A percentile compares a stretch with the other conserved stretches of the same genome.
phyloP scores from a whole-genome alignment of 2,329 filamentous ascomycete genomes.

The Ophiostoma piceae region DNA sequence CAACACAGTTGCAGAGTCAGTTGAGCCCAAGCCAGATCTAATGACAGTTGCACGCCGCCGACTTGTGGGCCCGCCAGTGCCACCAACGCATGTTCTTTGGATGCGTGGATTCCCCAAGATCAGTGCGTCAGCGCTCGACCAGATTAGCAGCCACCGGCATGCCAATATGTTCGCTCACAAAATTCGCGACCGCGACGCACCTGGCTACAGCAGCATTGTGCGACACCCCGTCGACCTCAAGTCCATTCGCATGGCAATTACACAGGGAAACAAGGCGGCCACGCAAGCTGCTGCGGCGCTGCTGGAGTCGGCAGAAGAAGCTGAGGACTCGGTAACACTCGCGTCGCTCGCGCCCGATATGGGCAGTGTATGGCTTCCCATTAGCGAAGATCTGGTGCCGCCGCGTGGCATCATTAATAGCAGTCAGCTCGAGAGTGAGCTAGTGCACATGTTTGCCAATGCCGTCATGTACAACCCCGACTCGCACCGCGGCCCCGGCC shows the following conservation, averaged over 20 bases:
- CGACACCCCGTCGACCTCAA: conserved; percentile 72
- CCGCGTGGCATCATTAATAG: conserved; percentile 91
- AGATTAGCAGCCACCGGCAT: conserved; percentile 69
- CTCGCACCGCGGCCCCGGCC: conserved; percentile 63
- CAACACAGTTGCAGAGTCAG: not conserved
- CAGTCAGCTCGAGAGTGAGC: conserved; percentile 82
- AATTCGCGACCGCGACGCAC: conserved; percentile 68
- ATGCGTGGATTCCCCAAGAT: conserved; percentile 71
- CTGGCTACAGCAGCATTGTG: conserved; percentile 69
- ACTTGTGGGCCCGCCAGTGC: conserved; percentile 40
- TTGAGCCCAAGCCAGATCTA: conserved; percentile 15
- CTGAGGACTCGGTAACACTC: not conserved
- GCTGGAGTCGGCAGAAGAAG: conserved; percentile 51
- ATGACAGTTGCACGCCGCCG: conserved; percentile 27
- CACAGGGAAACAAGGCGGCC: conserved; percentile 63
- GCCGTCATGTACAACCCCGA: conserved; percentile 98
- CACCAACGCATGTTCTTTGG: conserved; percentile 65
- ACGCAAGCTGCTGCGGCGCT: conserved; percentile 56
- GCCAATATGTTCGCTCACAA: conserved; percentile 75
- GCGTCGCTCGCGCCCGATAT: conserved; percentile 34
- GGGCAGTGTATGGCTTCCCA: conserved; percentile 58
- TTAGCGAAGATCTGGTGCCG: conserved; percentile 71
- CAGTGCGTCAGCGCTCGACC: conserved; percentile 66
- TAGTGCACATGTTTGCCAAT: conserved; percentile 96
- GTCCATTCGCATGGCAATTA: conserved; percentile 69